phyloP scores from a whole-genome alignment of 495 filamentous ascomycete species.

The Parathielavia appendiculata region DNA sequence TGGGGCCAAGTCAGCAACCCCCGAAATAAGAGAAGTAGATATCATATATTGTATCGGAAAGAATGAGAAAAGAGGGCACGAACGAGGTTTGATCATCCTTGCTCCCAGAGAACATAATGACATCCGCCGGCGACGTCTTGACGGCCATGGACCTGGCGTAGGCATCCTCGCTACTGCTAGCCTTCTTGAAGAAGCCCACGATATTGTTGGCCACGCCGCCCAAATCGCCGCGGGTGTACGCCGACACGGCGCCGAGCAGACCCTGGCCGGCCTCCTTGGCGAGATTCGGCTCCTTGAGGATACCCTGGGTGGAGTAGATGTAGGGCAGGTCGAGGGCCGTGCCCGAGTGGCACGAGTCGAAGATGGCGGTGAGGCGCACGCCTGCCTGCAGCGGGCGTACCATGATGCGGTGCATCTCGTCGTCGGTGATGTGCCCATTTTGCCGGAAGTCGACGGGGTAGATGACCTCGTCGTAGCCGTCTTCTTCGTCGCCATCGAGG shows the following conservation, averaged over 20 bases:
- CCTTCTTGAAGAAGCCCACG: constrained; percentile 89
- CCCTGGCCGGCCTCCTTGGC: constrained; percentile 97
- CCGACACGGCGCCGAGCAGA: constrained; percentile 79
- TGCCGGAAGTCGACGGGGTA: constrained; percentile 92
- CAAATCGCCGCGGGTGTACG: constrained; percentile 86
- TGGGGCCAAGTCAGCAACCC: neutral
- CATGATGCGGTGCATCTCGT: constrained; percentile 99
- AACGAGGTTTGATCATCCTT: constrained; percentile 95
- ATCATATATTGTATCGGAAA: constrained; percentile 5
- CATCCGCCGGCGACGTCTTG: constrained; percentile 92
- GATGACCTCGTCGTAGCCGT: constrained; percentile 96
- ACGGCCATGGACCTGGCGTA: constrained; percentile 76
- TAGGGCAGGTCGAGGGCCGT: constrained; percentile 95
- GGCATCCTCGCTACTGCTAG: constrained; percentile 74
- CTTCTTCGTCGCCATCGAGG: constrained; percentile 87
- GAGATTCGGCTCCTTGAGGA: constrained; percentile 96
- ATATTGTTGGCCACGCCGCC: constrained; percentile 74
- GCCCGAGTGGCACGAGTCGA: constrained; percentile 98
- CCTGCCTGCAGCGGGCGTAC: constrained; percentile 74
- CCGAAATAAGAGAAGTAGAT: constrained; percentile 8
- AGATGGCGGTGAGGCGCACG: constrained; percentile 92
- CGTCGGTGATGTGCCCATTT: constrained; percentile 92
- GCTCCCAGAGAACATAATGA: constrained; percentile 95
- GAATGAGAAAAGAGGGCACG: constrained; percentile 34
- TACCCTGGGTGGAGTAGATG: constrained; percentile 90